Evolutionary conservation across 2,329 filamentous ascomycete species (phyloP), one percentile per base, ranked within the genome.

Genomic region (Zopfia rhizophila): DNA sequence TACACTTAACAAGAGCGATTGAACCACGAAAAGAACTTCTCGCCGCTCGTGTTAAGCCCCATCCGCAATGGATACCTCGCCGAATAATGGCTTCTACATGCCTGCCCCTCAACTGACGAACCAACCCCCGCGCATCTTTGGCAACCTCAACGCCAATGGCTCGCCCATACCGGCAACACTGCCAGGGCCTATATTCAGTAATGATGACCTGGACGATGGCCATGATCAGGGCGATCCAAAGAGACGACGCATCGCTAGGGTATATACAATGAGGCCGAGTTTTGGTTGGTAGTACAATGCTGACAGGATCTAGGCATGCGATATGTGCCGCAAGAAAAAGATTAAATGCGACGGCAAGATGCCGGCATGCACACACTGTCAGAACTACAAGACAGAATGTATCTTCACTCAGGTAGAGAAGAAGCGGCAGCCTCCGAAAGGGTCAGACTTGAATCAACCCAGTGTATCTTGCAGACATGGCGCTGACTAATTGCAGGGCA

Each of bases 331-430:
- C 62, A 96, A 96, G 77, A 88, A 88, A 75, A 96, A 93, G 81
- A 94, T 97, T 75, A 97, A 97, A 76, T 97, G 93, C 74, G 94
- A 97, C 69, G 93, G 94, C 58, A 96, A 95, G 76, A 85, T 96
- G 75, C 93, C 94, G 25, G 86, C 91, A 50, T 99, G 94, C 74
- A 92, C 90, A 6, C 94, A 97, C 74, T 99, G 93, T 72, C 88
- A 89, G 71, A 97, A 97, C 72, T 97, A 97, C 79, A 97, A 97
- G 80, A 97, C 92, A 4, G 91, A 96, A 63, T 99, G 93, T 72
- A 84, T 96, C 60, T 97, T 97, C 69, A 97, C 94, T 1, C 91
- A 96, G 70, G 92, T 97, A 25, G 94, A 99, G 78, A 99, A 99
- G 85, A 99, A 99, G 81, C 84, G 94, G 48, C 94, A 89, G 72